Percentiles rank a stretch among this genome's conserved stretches.
Evolutionary conservation across 495 filamentous ascomycete species (phyloP).

Genomic region (Neurospora sublineolata): DNA sequence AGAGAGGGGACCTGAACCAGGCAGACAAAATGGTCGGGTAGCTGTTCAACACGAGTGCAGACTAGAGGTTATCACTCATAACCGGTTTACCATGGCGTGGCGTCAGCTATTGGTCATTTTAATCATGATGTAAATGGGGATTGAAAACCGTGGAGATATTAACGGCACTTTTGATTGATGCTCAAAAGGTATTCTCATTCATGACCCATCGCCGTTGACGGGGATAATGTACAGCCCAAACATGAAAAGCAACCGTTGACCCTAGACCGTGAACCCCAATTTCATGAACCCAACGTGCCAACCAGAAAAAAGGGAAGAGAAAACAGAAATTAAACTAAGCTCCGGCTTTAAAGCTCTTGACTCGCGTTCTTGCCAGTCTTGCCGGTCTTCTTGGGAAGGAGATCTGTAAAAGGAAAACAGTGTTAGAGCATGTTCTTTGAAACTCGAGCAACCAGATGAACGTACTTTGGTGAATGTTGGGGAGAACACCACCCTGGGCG

Average conservation of each 20-base stretch:
- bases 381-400: conserved; percentile 94
- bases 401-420: conserved; percentile 45
- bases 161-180: conserved; percentile 4
- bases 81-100: background rate
- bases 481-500: conserved; percentile 97
- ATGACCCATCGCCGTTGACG: conserved; percentile 56
- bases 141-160: background rate
- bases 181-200: conserved; percentile 42
- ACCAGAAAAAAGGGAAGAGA: conserved; percentile 54
- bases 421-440: conserved; percentile 30
- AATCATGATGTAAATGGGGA: background rate
- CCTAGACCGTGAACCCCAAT: conserved; percentile 76
- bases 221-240: conserved; percentile 90
- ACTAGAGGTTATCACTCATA: background rate
- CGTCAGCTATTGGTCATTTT: background rate
- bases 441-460: conserved; percentile 8
- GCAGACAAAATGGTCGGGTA: background rate
- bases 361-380: conserved; percentile 82
- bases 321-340: conserved; percentile 37
- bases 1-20: background rate
- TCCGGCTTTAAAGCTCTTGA: conserved; percentile 70
- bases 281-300: conserved; percentile 61
- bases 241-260: conserved; percentile 61
- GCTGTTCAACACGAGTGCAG: background rate
- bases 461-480: conserved; percentile 97